These are phyloP conservation scores for Asclepias syriaca DNA, from an alignment of 257 asterid genomes.

Conservation along the genomic window DNA sequence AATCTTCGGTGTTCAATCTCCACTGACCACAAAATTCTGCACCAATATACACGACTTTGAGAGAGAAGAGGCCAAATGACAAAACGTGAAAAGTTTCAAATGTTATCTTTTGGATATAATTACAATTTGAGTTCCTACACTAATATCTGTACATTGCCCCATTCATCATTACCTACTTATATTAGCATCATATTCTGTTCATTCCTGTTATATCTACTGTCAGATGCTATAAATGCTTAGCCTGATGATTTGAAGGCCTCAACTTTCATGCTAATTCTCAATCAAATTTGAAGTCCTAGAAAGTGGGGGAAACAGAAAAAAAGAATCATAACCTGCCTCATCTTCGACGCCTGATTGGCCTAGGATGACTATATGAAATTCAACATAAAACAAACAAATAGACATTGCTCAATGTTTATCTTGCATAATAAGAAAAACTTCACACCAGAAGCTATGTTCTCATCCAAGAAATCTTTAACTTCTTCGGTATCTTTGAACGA, in stretches of 20 bases:
- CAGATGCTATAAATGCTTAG: neutral
- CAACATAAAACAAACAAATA: neutral
- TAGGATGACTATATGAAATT: neutral
- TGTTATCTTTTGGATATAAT: neutral
- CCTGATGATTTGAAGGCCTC: neutral
- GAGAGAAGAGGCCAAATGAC: conserved; percentile 5
- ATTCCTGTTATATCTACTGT: neutral
- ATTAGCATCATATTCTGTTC: neutral
- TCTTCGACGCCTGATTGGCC: neutral
- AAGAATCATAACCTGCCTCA: neutral
- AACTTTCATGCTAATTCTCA: neutral
- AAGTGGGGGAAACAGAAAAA: neutral
- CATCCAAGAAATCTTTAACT: conserved; percentile 46
- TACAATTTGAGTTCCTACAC: neutral
- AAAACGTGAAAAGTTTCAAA: neutral
- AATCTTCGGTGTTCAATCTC: neutral
- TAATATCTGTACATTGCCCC: neutral
- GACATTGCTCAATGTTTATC: conserved; percentile 22
- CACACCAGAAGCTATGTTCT: conserved; percentile 42
- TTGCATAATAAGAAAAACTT: conserved; percentile 64
- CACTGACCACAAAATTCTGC: neutral
- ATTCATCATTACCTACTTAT: neutral
- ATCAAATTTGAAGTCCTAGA: neutral
- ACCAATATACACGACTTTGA: neutral
- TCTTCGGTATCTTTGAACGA: conserved; percentile 39